Evolutionary conservation across 352 stramenopile species (phyloP).

Genomic region (Blastocystis sp.): DNA sequence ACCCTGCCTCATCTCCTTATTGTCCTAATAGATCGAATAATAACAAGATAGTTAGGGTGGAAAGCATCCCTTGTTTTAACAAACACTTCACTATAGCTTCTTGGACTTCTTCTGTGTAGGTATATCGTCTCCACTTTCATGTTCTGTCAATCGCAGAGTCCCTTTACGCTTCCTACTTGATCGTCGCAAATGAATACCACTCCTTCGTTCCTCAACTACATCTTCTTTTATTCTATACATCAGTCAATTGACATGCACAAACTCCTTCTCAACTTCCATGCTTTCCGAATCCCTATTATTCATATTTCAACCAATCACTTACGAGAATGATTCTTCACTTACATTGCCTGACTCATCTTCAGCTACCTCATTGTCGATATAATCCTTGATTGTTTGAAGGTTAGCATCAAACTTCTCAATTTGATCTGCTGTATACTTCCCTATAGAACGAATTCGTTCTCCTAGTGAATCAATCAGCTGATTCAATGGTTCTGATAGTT

Average conservation of each 20-base stretch:
- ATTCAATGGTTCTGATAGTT: background rate
- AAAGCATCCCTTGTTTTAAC: too few relatives aligned
- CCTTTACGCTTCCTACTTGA: slow-evolving; percentile 30
- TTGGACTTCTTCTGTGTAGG: background rate
- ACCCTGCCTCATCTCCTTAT: background rate
- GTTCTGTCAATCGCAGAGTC: background rate
- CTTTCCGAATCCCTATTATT: slow-evolving; percentile 5
- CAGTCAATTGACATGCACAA: background rate
- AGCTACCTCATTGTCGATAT: slow-evolving; percentile 18
- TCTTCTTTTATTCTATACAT: background rate
- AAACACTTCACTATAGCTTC: background rate
- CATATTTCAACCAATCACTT: background rate
- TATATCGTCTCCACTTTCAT: background rate
- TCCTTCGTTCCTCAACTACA: background rate
- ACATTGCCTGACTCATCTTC: background rate
- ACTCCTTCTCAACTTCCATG: background rate
- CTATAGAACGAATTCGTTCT: background rate
- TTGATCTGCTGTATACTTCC: background rate
- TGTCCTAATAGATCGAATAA: background rate
- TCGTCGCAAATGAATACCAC: background rate
- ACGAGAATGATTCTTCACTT: slow-evolving; percentile 60
- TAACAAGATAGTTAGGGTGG: background rate
- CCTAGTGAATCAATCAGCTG: background rate
- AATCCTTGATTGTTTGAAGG: background rate
- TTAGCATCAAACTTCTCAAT: background rate